Evolutionary conservation across 306 rosid genomes (phyloP).

Genomic region (Cucumis melo): DNA sequence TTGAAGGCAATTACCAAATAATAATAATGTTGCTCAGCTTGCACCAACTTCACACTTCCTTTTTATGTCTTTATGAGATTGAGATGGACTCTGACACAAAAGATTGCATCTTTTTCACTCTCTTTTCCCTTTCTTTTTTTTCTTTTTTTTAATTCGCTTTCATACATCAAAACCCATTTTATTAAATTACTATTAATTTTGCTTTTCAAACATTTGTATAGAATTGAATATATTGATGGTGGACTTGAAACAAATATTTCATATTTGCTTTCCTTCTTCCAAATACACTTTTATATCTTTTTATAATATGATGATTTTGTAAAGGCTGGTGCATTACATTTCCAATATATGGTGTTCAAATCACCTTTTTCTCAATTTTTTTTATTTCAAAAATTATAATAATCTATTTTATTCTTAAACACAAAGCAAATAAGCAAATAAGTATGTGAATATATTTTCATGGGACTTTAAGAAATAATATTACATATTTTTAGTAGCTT

Average conservation of each 20-base stretch:
- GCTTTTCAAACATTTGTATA: background rate
- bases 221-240: background rate
- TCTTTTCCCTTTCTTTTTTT: background rate
- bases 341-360: too few species aligned
- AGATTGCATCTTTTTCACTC: background rate
- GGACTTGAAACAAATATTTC: background rate
- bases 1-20: background rate
- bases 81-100: background rate
- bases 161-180: background rate
- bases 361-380: too few species aligned
- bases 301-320: too few species aligned
- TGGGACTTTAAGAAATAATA: too few species aligned
- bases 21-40: background rate
- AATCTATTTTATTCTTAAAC: too few species aligned
- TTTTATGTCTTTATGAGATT: background rate
- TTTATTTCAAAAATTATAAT: too few species aligned
- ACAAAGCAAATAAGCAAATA: too few species aligned
- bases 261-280: background rate
- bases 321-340: too few species aligned
- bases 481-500: too few species aligned
- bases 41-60: background rate
- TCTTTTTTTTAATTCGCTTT: too few species aligned
- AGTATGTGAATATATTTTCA: too few species aligned
- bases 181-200: background rate
- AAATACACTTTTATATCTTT: background rate